These are phyloP conservation scores for Aspergillus tanneri DNA, from an alignment of 2,329 filamentous ascomycete genomes.

Conservation along the genomic window DNA sequence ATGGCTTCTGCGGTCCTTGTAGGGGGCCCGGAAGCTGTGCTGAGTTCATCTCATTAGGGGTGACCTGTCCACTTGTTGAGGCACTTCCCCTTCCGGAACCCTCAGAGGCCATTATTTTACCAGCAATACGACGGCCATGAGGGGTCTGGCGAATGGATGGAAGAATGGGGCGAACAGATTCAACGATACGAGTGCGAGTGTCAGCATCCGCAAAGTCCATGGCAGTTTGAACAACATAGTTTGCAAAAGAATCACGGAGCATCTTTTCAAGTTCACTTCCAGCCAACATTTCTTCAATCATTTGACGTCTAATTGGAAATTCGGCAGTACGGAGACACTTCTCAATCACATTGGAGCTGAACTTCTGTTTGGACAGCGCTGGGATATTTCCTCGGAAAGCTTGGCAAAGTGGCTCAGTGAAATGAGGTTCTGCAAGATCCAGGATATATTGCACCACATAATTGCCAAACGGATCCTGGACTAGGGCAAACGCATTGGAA, in stretches of 20 bases:
- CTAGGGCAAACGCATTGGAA: conserved; percentile 78
- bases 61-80: conserved; percentile 39
- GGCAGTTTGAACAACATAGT: conserved; percentile 97
- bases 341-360: conserved; percentile 98
- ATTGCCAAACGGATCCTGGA: conserved; percentile 97
- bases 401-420: conserved; percentile 83
- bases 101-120: conserved; percentile 70
- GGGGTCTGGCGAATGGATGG: conserved; percentile 85
- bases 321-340: conserved; percentile 88
- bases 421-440: conserved; percentile 81
- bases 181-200: conserved; percentile 73
- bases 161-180: conserved; percentile 80
- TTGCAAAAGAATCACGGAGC: conserved; percentile 88
- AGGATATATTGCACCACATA: conserved; percentile 99
- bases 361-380: conserved; percentile 88
- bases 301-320: conserved; percentile 69
- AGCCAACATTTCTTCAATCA: conserved; percentile 78
- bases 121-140: conserved; percentile 88
- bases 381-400: conserved; percentile 73
- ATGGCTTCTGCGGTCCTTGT: conserved; percentile 30
- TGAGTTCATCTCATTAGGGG: conserved; percentile 41
- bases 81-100: conserved; percentile 40
- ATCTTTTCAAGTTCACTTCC: conserved; percentile 80
- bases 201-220: conserved; percentile 77
- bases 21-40: conserved; percentile 36